These are phyloP conservation scores for Ophiostoma australiae DNA, from an alignment of 2,329 filamentous ascomycete species.

Conservation along the genomic window DNA sequence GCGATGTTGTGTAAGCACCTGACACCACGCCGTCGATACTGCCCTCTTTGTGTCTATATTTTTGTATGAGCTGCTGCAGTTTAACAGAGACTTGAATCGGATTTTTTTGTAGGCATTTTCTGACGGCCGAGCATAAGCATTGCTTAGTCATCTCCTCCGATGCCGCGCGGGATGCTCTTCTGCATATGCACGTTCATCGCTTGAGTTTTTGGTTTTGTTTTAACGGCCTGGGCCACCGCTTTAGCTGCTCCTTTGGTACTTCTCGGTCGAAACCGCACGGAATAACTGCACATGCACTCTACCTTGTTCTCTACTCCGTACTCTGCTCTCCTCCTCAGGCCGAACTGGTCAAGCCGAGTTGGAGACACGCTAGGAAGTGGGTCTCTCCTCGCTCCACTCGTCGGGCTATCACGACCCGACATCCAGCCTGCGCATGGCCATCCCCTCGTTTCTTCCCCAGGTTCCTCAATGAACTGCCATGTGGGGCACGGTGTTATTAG, in stretches of 20 bases:
- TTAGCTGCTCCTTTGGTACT: background rate
- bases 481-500: background rate
- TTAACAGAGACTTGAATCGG: too few relatives aligned
- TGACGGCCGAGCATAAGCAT: background rate
- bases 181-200: slow-evolving; percentile 8
- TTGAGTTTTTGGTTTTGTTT: background rate
- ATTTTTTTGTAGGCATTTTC: background rate
- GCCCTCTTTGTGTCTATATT: background rate
- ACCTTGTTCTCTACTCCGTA: background rate
- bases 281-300: background rate
- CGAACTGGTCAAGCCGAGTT: background rate
- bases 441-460: slow-evolving; percentile 3
- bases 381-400: background rate
- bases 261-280: background rate
- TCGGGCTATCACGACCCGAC: slow-evolving; percentile 13
- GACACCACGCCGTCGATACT: background rate
- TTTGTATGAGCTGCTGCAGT: background rate
- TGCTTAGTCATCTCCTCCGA: background rate
- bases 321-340: background rate
- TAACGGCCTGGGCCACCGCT: background rate
- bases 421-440: background rate
- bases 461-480: background rate
- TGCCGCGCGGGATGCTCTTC: background rate
- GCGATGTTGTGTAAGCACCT: background rate
- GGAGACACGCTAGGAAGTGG: slow-evolving; percentile 11